These are phyloP conservation scores for Byssothecium circinans DNA, from an alignment of 2,329 filamentous ascomycete genomes.

Conservation along the genomic window DNA sequence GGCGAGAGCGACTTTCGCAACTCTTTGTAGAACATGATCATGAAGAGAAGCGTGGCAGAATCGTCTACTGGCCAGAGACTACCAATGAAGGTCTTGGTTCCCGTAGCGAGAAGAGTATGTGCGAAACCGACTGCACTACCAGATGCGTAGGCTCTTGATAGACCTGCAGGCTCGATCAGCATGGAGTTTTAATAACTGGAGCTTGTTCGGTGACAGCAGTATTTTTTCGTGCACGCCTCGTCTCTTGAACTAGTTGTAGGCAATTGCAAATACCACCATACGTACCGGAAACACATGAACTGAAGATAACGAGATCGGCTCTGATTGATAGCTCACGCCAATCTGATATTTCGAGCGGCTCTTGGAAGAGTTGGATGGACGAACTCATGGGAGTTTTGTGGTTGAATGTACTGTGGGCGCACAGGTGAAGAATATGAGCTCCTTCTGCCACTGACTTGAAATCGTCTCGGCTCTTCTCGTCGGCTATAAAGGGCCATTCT, in stretches of 20 bases:
- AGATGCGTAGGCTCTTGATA: conserved; percentile 11
- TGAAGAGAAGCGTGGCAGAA: conserved; percentile 8
- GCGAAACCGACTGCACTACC: conserved; percentile 12
- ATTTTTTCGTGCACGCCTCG: too few relatives aligned
- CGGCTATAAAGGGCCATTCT: conserved; percentile 7
- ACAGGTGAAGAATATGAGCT: conserved; percentile 12
- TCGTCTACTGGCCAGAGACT: conserved; percentile 16
- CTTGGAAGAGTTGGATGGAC: conserved; percentile 9
- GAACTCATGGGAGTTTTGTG: conserved; percentile 6
- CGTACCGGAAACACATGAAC: conserved; percentile 12
- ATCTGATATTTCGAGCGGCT: conserved; percentile 9
- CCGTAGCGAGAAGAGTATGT: conserved; percentile 9
- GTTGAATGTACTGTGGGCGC: conserved; percentile 14
- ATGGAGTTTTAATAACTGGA: too few relatives aligned
- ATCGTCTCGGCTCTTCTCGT: conserved; percentile 6
- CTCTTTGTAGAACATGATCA: conserved; percentile 15
- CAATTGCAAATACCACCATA: neutral
- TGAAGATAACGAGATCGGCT: conserved; percentile 15
- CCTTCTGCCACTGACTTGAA: conserved; percentile 6
- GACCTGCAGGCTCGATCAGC: neutral
- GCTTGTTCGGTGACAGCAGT: too few relatives aligned
- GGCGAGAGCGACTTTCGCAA: conserved; percentile 4
- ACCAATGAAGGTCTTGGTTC: conserved; percentile 12
- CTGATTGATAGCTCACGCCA: conserved; percentile 8
- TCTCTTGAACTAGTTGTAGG: too few relatives aligned